These are phyloP conservation scores for Rubia yunnanensis DNA, from an alignment of 257 asterid species.

Conservation along the genomic window DNA sequence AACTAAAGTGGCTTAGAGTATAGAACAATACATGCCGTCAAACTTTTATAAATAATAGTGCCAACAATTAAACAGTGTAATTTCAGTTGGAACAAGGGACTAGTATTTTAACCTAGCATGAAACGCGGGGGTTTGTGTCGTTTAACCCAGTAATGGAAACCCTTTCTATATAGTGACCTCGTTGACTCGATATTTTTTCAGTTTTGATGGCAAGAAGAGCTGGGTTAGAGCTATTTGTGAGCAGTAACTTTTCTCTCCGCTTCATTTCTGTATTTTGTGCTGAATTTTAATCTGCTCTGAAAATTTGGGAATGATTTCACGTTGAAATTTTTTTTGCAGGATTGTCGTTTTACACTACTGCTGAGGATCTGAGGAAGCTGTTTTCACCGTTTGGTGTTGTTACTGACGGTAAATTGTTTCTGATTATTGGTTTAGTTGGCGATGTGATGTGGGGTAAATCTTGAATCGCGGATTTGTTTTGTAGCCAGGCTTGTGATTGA, in stretches of 20 bases:
- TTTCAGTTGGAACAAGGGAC: no score
- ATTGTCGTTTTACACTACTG: slow-evolving; percentile 62
- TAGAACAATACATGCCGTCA: no score
- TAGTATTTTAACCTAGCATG: no score
- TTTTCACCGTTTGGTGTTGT: slow-evolving; percentile 57
- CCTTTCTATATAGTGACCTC: not conserved
- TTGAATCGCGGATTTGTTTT: not conserved
- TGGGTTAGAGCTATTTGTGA: slow-evolving; percentile 48
- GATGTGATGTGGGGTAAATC: not conserved
- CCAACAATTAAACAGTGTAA: no score
- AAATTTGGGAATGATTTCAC: not conserved
- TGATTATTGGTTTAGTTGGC: not conserved
- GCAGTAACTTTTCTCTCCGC: slow-evolving; percentile 27
- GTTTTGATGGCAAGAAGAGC: slow-evolving; percentile 39
- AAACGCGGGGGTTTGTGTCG: not conserved
- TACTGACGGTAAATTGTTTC: slow-evolving; percentile 34
- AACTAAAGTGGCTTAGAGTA: no score
- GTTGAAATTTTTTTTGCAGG: slow-evolving; percentile 22
- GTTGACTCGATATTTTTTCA: not conserved
- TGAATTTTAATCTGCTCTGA: not conserved
- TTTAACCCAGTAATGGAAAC: not conserved
- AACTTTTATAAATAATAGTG: no score
- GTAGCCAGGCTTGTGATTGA: slow-evolving; percentile 63
- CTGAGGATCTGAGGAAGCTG: slow-evolving; percentile 38
- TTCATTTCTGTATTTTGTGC: no score